phyloP scores from a whole-genome alignment of 805 yeast species.

The Zygotorulaspora florentina region DNA sequence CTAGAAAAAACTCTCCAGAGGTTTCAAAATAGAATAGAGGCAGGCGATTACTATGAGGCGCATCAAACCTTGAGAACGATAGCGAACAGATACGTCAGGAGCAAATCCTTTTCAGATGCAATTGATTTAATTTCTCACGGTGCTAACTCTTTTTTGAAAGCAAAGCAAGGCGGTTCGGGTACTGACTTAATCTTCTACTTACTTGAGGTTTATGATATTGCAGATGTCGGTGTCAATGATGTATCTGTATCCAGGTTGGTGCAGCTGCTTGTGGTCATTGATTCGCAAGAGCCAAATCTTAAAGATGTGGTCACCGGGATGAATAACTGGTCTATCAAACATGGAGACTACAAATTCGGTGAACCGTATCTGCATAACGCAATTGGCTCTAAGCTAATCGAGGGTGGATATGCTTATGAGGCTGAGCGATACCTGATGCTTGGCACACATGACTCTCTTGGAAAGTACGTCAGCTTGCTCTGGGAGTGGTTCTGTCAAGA shows the following conservation, averaged over 20 bases:
- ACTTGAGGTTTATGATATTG: slow-evolving; percentile 60
- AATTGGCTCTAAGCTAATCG: slow-evolving; percentile 62
- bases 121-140: slow-evolving; percentile 69
- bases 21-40: slow-evolving; percentile 62
- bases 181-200: slow-evolving; percentile 71
- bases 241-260: slow-evolving; percentile 45
- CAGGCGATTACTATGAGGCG: slow-evolving; percentile 86
- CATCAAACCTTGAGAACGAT: slow-evolving; percentile 92
- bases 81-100: slow-evolving; percentile 73
- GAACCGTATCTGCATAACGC: slow-evolving; percentile 72
- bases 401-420: slow-evolving; percentile 48
- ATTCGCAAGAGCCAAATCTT: slow-evolving; percentile 54
- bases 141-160: slow-evolving; percentile 60
- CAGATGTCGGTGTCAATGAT: slow-evolving; percentile 41
- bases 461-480: slow-evolving; percentile 42
- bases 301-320: slow-evolving; percentile 63
- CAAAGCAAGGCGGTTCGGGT: slow-evolving; percentile 74
- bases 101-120: slow-evolving; percentile 65
- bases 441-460: slow-evolving; percentile 57
- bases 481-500: slow-evolving; percentile 44
- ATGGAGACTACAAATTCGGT: slow-evolving; percentile 53
- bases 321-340: slow-evolving; percentile 59
- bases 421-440: slow-evolving; percentile 71
- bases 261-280: slow-evolving; percentile 43
- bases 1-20: slow-evolving; percentile 58